Evolutionary conservation across 495 filamentous ascomycete species (phyloP).

Genomic region (Neurospora intermedia): DNA sequence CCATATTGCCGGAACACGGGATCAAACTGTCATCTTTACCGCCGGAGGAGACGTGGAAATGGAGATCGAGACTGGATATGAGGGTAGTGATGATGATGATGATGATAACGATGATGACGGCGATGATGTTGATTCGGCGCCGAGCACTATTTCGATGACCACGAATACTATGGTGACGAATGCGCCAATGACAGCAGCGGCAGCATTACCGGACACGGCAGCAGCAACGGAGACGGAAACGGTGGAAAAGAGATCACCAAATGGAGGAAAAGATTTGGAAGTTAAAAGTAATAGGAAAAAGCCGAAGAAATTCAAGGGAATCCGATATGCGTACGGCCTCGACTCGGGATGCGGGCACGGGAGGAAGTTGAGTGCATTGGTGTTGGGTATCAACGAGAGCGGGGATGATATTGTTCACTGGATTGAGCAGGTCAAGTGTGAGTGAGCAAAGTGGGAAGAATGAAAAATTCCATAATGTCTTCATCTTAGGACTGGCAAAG

Average conservation of each 20-base stretch:
- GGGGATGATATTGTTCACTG: constrained; percentile 11
- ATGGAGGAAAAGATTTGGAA: background rate
- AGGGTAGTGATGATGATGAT: background rate
- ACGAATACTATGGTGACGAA: background rate
- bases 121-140: background rate
- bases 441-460: background rate
- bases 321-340: constrained; percentile 65
- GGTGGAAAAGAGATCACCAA: background rate
- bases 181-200: background rate
- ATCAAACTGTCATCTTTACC: background rate
- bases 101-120: background rate
- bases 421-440: constrained; percentile 25
- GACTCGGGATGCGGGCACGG: constrained; percentile 75
- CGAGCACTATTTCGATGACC: background rate
- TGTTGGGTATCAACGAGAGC: constrained; percentile 51
- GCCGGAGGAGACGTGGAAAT: background rate
- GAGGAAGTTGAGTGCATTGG: constrained; percentile 61
- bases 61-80: background rate
- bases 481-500: background rate
- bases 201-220: background rate
- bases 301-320: constrained; percentile 10
- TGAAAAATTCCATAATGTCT: background rate
- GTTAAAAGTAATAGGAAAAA: constrained; percentile 1
- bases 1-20: background rate
- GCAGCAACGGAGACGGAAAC: background rate